phyloP scores from a whole-genome alignment of 495 filamentous ascomycete genomes.

The Hypoxylon fuscum region DNA sequence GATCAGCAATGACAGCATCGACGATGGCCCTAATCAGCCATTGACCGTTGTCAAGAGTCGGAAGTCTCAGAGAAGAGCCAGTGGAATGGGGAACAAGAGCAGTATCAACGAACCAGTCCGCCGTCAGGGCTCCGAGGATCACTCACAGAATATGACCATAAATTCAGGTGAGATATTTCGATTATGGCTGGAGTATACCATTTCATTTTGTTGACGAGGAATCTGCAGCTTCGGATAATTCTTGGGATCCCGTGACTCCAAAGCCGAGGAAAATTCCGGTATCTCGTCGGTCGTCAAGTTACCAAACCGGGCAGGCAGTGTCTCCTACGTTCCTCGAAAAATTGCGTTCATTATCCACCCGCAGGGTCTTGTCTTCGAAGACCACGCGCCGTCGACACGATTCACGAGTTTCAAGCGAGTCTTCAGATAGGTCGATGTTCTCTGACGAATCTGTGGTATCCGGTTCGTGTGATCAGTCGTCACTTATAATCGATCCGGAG shows the following conservation, averaged over 20 bases:
- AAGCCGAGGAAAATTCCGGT: conserved; percentile 14
- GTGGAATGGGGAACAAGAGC: not conserved
- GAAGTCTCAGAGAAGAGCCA: conserved; percentile 12
- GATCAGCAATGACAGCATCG: conserved; percentile 34
- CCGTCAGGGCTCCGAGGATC: not conserved
- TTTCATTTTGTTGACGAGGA: conserved; percentile 1
- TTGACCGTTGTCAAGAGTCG: conserved; percentile 40
- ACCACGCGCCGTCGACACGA: conserved; percentile 16
- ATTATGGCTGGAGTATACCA: not conserved
- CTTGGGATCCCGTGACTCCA: conserved; percentile 11
- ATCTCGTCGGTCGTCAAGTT: conserved; percentile 31
- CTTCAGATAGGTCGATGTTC: conserved; percentile 34
- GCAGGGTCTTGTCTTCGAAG: conserved; percentile 32
- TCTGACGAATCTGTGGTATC: conserved; percentile 2
- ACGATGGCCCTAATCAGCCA: conserved; percentile 32
- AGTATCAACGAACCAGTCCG: not conserved
- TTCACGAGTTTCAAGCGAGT: conserved; percentile 20
- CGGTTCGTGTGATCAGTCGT: conserved; percentile 11
- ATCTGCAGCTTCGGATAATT: conserved; percentile 9
- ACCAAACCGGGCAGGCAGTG: conserved; percentile 6
- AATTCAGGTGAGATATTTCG: conserved; percentile 13
- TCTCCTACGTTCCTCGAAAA: conserved; percentile 30
- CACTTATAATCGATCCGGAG: conserved; percentile 6
- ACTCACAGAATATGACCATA: not conserved
- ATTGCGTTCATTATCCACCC: conserved; percentile 33